Base-by-base conservation (phyloP, 306 rosid species). In the Vigna reflexopilosa region DNA sequence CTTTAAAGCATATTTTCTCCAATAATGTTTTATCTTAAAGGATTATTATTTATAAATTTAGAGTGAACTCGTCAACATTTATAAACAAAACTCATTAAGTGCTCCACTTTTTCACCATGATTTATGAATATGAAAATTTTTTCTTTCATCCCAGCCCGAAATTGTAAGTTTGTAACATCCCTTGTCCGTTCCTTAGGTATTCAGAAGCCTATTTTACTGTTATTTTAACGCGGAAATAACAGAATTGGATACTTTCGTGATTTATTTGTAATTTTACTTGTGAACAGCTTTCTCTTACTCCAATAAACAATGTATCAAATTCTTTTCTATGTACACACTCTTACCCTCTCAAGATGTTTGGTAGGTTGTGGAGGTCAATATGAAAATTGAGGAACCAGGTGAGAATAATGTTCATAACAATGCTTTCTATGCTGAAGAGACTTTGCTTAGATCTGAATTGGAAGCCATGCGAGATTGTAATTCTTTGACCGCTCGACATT, bases 401-500 rank as follows among this genome's bases (percentile, higher is more conserved):
- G 93, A 91, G 83, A 86, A 87, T 74, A 93, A 93, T 67, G 90
- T 93, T 73, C 98, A 93, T 77, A 88, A 85, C 67, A 93, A 93
- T 74, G 98, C 97, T 49, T 93, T 93, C 83, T 91, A 89, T 83
- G 98, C 98, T 0, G 92, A 93, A 77, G 97, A 93, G 84, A 91
- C 91, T 32, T 83, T 91, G 77, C 93, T 93, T 38, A 87, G 79
- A 77, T 88, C 92, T 72, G 98, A 93, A 80, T 51, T 58, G 77
- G 89, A 89, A 85, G 98, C 97, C 49, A 88, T 84, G 91, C 95
- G 98, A 66, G 98, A 91, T 81, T 93, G 97, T 84, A 86, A 87
- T 70, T 87, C 97, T 72, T 76, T 87, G 78, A 80, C 92, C 65
- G 98, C 97, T 75, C 93, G 98, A 56, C 97, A 91, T 78, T 93